Evolutionary conservation across 2,329 filamentous ascomycete genomes (phyloP), one percentile per base, ranked within the genome.

Genomic region (Calonectria hongkongensis): DNA sequence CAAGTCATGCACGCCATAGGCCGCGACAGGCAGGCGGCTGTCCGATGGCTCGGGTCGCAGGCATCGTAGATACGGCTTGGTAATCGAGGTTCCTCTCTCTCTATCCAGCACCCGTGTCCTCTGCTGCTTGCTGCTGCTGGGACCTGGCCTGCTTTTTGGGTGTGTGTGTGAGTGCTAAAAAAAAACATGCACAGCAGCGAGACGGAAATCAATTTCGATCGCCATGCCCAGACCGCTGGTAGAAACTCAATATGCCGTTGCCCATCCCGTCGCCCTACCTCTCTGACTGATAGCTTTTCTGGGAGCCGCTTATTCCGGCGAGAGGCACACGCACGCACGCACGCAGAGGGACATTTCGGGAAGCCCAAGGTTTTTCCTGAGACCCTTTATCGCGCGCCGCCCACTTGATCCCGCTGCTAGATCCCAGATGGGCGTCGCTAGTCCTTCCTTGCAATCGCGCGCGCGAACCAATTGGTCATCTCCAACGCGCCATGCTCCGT

Each of bases 401-500:
- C 78, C 78, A 80, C 78, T 78, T 75, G 54, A 74, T 63, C 54
- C 73, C 72, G 77, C 66, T 73, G 71, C 78, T 80, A 78, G 78
- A 75, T 73, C 78, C 45, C 77, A 70, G 73, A 80, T 80, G 76
- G 78, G 78, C 68, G 72, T 60, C 74, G 65, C 70, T 79, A 75
- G 72, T 72, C 75, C 56, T 70, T 70, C 68, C 72, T 79, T 74
- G 75, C 75, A 75, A 80, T 76, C 76, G 76, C 72, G 45, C 70
- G 45, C 67, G 69, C 70, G 45, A 73, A 71, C 76, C 77, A 79
- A 80, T 80, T 80, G 74, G 71, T 74, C 70, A 70, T 56, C 67
- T 65, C 66, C 68, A 43, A 56, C 58, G 73, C 70, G 30, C 60
- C 76, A 75, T 75, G 66, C 69, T 72, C 45, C 41, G 66, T 41